Conservation (phyloP, 352 stramenopile species). For the Globisporangium camurandrum region DNA sequence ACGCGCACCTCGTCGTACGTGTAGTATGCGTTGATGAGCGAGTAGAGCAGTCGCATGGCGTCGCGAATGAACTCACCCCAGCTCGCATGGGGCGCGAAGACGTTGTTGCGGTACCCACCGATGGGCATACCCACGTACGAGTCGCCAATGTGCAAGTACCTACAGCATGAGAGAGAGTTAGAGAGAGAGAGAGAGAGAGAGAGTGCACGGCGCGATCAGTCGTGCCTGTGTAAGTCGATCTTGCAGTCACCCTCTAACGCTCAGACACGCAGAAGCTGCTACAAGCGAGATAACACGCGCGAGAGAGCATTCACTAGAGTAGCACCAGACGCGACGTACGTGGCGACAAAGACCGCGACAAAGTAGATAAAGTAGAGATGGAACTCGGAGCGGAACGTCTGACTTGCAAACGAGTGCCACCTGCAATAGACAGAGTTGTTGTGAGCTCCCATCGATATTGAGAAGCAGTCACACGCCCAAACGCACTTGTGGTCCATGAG, state of each 20-base stretch:
- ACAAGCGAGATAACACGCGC: too few species aligned
- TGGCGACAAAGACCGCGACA: conserved; percentile 60
- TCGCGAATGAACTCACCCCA: conserved; percentile 57
- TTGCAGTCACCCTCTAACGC: background rate
- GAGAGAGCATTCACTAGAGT: too few species aligned
- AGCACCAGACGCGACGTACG: conserved; percentile 25
- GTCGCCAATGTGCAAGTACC: conserved; percentile 69
- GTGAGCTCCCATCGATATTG: background rate
- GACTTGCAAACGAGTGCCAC: conserved; percentile 65
- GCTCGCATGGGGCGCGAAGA: conserved; percentile 31
- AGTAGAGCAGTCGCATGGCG: conserved; percentile 42
- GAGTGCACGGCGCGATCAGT: too few species aligned
- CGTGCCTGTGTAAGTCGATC: too few species aligned
- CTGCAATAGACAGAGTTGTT: conserved; percentile 16
- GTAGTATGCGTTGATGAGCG: conserved; percentile 60
- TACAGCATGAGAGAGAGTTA: too few species aligned
- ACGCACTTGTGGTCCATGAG: conserved; percentile 73
- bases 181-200: too few species aligned
- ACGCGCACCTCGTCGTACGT: conserved; percentile 58
- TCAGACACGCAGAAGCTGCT: conserved; percentile 2
- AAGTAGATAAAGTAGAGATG: conserved; percentile 78
- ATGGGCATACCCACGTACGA: conserved; percentile 61
- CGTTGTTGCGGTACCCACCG: conserved; percentile 55
- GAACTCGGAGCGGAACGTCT: conserved; percentile 67
- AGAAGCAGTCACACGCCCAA: background rate